Evolutionary conservation across 1,284 basidiomycete species (phyloP).

Genomic region (Cryptococcus depauperatus): DNA sequence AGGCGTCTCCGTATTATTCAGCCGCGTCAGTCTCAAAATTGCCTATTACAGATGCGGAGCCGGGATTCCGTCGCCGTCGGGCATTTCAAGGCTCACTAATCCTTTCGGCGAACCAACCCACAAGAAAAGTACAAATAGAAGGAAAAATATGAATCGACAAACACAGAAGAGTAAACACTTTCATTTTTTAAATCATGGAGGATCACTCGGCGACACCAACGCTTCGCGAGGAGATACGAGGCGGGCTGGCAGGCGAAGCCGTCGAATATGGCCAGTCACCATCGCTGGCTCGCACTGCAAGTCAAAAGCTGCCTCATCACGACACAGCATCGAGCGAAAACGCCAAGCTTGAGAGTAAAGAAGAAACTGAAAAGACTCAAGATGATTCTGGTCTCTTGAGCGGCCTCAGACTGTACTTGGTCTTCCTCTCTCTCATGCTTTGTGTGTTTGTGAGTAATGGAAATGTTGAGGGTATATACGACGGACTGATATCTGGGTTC

Average conservation of each 20-base stretch:
- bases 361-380: constrained; percentile 1
- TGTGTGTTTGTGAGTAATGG: constrained; percentile 36
- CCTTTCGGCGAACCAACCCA: too few species aligned
- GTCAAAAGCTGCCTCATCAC: constrained; percentile 4
- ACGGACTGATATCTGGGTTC: neutral
- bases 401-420: constrained; percentile 24
- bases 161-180: too few species aligned
- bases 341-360: neutral
- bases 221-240: constrained; percentile 2
- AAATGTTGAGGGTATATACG: neutral
- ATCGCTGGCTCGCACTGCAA: constrained; percentile 8
- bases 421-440: constrained; percentile 35
- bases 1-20: too few species aligned
- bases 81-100: too few species aligned
- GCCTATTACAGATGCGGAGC: too few species aligned
- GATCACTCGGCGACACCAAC: too few species aligned
- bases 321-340: constrained; percentile 10
- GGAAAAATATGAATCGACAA: too few species aligned
- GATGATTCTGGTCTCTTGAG: constrained; percentile 21
- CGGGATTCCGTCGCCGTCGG: too few species aligned
- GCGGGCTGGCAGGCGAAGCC: constrained; percentile 10
- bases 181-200: too few species aligned
- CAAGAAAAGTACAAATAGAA: too few species aligned
- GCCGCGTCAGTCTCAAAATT: too few species aligned
- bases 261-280: constrained; percentile 10